A percentile compares a stretch with the other conserved stretches of the same genome.
phyloP scores from a whole-genome alignment of 108 stramenopile genomes.

The Bacterosira constricta region DNA sequence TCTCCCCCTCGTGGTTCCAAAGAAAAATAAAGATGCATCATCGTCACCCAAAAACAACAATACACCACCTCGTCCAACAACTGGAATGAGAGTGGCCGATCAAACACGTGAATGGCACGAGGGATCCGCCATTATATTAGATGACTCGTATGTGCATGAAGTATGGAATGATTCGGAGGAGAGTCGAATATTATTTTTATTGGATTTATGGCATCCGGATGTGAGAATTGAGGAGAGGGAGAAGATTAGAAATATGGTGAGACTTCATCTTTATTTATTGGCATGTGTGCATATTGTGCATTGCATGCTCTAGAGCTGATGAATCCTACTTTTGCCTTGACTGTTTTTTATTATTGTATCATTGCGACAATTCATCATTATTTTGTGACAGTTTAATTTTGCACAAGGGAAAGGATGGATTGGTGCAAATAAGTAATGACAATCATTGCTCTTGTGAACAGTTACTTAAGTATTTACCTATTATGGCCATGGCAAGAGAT shows the following conservation, averaged over 20 bases:
- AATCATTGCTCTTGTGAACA: too few species aligned
- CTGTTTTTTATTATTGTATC: too few species aligned
- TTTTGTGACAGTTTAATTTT: too few species aligned
- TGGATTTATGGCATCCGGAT: conserved; percentile 93
- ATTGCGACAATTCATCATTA: too few species aligned
- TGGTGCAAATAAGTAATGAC: too few species aligned
- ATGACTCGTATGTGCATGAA: conserved; percentile 97
- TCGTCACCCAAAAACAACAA: not conserved
- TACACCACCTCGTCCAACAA: conserved; percentile 31
- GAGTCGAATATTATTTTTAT: conserved; percentile 72
- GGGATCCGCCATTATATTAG: conserved; percentile 89
- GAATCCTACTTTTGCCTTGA: too few species aligned
- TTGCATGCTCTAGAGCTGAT: too few species aligned
- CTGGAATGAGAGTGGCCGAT: conserved; percentile 92
- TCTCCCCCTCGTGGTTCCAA: conserved; percentile 92
- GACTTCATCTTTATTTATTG: too few species aligned
- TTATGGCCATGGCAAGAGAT: too few species aligned
- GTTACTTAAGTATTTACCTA: too few species aligned
- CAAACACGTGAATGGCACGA: conserved; percentile 75
- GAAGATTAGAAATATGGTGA: conserved; percentile 66
- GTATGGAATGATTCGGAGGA: conserved; percentile 93
- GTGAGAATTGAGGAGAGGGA: conserved; percentile 66
- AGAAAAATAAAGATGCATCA: conserved; percentile 3
- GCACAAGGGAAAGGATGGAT: conserved; percentile 77
- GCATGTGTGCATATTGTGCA: too few species aligned